phyloP scores from a whole-genome alignment of 306 rosid species.

The Cicer cuneatum region DNA sequence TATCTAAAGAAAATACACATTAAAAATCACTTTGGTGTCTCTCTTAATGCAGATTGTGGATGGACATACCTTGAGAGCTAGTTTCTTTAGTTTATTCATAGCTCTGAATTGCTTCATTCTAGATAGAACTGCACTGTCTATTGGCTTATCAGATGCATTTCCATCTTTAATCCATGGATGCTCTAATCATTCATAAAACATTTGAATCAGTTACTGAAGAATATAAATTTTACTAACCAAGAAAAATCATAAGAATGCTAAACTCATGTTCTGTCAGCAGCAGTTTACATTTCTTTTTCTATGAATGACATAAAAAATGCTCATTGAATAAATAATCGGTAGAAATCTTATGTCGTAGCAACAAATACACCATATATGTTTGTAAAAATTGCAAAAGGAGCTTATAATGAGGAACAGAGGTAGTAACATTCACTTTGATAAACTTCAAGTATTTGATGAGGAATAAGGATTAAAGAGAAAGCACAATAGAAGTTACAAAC shows the following conservation, averaged over 20 bases:
- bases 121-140: constrained; percentile 90
- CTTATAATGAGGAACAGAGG: no score
- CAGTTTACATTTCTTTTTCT: not conserved
- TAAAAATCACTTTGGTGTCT: constrained; percentile 10
- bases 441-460: constrained; percentile 10
- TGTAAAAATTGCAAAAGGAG: no score
- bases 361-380: no score
- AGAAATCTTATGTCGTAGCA: no score
- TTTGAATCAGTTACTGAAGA: constrained; percentile 42
- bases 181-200: constrained; percentile 56
- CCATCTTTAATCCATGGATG: constrained; percentile 94
- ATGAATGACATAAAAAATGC: constrained; percentile 7
- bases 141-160: constrained; percentile 86
- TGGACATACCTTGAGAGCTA: constrained; percentile 74
- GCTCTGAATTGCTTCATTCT: constrained; percentile 98
- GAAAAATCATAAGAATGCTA: constrained; percentile 16
- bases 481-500: constrained; percentile 47
- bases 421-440: not conserved
- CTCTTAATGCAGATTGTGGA: constrained; percentile 21
- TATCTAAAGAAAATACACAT: constrained; percentile 15
- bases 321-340: not conserved
- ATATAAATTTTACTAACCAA: not conserved
- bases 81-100: constrained; percentile 92
- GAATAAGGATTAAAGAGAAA: not conserved
- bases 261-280: not conserved